Percentiles rank a stretch among this genome's conserved stretches.
Conservation (phyloP, 2,329 filamentous ascomycete species). For the Fusarium duplospermum region DNA sequence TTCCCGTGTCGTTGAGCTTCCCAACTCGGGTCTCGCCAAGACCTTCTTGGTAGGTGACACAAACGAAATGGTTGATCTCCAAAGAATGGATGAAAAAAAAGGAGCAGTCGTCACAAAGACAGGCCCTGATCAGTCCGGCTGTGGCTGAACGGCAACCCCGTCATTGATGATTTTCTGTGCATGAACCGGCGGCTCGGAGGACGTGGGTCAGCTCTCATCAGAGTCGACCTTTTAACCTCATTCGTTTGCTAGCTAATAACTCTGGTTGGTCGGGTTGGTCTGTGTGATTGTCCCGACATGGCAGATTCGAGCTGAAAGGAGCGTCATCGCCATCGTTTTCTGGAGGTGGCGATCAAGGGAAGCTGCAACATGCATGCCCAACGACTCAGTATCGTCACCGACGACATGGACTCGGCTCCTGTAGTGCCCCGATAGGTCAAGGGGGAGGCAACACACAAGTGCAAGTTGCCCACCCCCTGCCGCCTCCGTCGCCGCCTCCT, state of each 20-base stretch:
- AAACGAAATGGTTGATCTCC: neutral
- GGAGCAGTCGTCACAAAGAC: neutral
- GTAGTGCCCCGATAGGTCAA: constrained; percentile 31
- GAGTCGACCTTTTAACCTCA: neutral
- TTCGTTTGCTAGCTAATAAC: neutral
- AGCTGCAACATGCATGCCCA: constrained; percentile 37
- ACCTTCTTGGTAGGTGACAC: neutral
- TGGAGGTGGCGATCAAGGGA: constrained; percentile 31
- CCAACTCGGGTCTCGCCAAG: neutral
- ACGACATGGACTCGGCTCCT: constrained; percentile 42
- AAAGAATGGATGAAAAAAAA: neutral
- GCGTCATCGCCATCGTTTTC: neutral
- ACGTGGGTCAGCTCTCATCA: neutral
- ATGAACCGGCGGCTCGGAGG: constrained; percentile 8
- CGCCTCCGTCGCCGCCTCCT: neutral
- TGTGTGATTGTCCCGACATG: neutral
- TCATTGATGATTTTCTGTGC: constrained; percentile 4
- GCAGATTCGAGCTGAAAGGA: constrained; percentile 6
- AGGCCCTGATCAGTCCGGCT: neutral
- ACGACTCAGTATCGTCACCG: constrained; percentile 31
- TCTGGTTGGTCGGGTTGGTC: neutral
- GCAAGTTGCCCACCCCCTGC: constrained; percentile 5
- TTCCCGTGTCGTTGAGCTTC: neutral
- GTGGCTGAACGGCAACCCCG: constrained; percentile 4
- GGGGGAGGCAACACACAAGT: constrained; percentile 19